Conservation (phyloP, 1,284 basidiomycete species). For the Ganoderma resinaceum region DNA sequence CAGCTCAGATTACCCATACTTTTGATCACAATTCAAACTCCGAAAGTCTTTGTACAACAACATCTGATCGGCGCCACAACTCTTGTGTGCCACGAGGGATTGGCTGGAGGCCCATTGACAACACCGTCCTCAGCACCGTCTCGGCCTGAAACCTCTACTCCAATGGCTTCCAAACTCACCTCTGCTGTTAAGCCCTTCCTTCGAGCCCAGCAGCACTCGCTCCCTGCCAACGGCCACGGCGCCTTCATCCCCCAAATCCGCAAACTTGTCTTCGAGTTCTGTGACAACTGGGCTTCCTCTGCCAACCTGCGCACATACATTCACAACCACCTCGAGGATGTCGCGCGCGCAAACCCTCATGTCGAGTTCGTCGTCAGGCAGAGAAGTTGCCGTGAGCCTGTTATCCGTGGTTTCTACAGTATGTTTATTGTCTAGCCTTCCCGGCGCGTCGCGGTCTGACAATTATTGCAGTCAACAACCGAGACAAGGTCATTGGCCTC, state of each 20-base stretch:
- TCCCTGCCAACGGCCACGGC: conserved; percentile 72
- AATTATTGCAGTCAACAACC: conserved; percentile 65
- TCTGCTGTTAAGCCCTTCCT: conserved; percentile 50
- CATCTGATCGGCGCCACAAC: conserved; percentile 5
- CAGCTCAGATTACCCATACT: conserved; percentile 30
- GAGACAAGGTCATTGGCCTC: conserved; percentile 82
- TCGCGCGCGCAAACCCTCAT: conserved; percentile 78
- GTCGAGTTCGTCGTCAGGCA: conserved; percentile 83
- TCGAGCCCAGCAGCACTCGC: conserved; percentile 65
- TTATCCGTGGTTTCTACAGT: conserved; percentile 82
- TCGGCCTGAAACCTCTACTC: conserved; percentile 16
- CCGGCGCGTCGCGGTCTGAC: conserved; percentile 20
- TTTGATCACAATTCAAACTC: conserved; percentile 3
- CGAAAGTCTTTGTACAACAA: neutral
- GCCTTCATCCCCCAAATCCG: conserved; percentile 77
- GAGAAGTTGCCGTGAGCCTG: conserved; percentile 74
- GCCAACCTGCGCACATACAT: conserved; percentile 74
- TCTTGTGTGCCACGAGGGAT: neutral
- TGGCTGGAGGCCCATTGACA: neutral
- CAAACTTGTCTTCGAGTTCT: conserved; percentile 86
- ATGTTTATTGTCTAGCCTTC: conserved; percentile 31
- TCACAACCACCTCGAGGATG: conserved; percentile 61
- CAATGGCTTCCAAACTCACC: conserved; percentile 47
- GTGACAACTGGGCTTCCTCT: conserved; percentile 82
- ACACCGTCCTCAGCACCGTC: neutral